Evolutionary conservation across 257 asterid genomes (phyloP), one percentile per base, ranked within the genome.

Genomic region (Nicotiana obtusifolia): DNA sequence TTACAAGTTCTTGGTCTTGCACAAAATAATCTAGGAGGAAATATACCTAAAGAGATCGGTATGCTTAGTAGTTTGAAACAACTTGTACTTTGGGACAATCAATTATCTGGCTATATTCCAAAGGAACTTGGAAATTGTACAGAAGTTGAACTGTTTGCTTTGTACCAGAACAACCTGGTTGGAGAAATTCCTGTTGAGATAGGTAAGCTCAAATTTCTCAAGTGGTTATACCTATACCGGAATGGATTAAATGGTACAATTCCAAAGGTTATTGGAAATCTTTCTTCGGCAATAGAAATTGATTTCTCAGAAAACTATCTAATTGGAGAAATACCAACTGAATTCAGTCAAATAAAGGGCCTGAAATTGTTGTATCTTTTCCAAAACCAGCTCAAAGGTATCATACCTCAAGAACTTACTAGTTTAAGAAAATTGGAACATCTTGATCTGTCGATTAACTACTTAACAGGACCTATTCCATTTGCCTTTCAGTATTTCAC

Each of bases 241-340:
- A 95, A 95, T 78, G 89, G 84, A 33, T 86, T 95, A 44, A 93
- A 89, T 22, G 98, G 97, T 24, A 93, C 91, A 3, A 95, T 95
- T 64, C 98, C 98, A 2, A 89, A 67, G 64, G 97, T 90, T 86
- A 78, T 95, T 68, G 98, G 98, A 68, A 93, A 92, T 82, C 98
- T 95, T 35, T 88, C 90, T 75, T 82, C 59, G 17, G 89, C 87
- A 1, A 35, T 86, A 49, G 95, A 95, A 52, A 91, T 95, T 15
- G 98, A 95, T 84, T 92, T 95, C 85, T 95, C 98, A 0, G 98
- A 95, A 88, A 95, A 95, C 81, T 41, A 64, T 82, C 82, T 95
- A 81, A 85, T 86, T 0, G 98, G 98, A 57, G 97, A 89, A 52
- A 92, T 95, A 30, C 98, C 98, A 8, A 64, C 69, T 0, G 98